Percentiles rank a stretch among this genome's conserved stretches.
Conservation (phyloP, 257 asterid genomes). For the Nicotiana noctiflora region DNA sequence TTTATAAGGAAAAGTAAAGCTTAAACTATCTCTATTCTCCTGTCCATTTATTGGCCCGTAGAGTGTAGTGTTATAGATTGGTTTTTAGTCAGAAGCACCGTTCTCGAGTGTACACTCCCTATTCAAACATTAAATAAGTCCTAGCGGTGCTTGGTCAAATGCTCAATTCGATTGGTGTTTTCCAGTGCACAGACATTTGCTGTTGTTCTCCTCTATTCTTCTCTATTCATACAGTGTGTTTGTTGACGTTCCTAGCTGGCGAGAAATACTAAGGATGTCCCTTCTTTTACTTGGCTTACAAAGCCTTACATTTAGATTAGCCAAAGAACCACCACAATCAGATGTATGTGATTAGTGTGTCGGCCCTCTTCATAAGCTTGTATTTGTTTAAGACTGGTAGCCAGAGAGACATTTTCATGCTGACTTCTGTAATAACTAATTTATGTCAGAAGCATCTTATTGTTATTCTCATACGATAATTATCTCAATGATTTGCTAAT, state of each 20-base stretch:
- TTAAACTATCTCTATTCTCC: no score
- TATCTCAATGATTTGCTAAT: background rate
- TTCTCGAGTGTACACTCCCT: background rate
- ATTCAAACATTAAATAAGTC: background rate
- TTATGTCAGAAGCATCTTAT: background rate
- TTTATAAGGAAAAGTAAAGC: no score
- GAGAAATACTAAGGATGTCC: background rate
- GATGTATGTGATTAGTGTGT: background rate
- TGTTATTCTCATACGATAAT: background rate
- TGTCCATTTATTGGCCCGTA: background rate
- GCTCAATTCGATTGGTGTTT: background rate
- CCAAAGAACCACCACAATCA: background rate
- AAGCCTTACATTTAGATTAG: background rate
- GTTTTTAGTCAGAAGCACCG: background rate
- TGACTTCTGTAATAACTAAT: background rate
- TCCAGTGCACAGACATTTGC: background rate
- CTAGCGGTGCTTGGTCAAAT: background rate
- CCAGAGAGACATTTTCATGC: background rate
- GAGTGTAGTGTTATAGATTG: background rate
- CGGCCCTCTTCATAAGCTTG: background rate
- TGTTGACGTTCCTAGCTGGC: background rate
- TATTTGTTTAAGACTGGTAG: background rate
- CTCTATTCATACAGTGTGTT: background rate
- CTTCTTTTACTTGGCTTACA: background rate
- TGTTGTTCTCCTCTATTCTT: background rate